Evolutionary conservation across 2,329 filamentous ascomycete genomes (phyloP).

Genomic region (Colletotrichum horii): DNA sequence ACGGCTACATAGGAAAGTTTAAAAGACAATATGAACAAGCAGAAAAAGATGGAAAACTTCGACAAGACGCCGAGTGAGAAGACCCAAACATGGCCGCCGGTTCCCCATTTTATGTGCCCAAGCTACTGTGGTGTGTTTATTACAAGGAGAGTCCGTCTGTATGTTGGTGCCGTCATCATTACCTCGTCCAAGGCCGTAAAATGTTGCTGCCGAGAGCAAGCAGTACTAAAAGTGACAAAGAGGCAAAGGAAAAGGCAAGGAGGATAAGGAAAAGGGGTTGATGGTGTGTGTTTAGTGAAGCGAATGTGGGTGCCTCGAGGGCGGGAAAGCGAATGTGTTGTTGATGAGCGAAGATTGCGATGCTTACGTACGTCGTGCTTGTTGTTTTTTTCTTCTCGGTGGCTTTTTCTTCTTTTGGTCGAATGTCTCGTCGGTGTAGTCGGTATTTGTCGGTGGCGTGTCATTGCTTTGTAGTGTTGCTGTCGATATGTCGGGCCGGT

Average conservation of each 20-base stretch:
- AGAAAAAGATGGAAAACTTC: neutral
- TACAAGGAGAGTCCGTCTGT: neutral
- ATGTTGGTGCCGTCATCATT: constrained; percentile 14
- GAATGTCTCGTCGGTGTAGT: neutral
- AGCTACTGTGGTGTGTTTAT: neutral
- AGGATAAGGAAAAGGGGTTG: neutral
- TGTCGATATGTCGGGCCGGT: neutral
- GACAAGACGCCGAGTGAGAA: neutral
- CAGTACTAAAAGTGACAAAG: neutral
- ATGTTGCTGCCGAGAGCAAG: neutral
- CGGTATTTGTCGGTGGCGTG: neutral
- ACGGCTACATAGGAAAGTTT: neutral
- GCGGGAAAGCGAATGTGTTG: neutral
- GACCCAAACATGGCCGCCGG: neutral
- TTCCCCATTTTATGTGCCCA: neutral
- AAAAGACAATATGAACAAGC: neutral
- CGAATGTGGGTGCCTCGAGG: constrained; percentile 5
- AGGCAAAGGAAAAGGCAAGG: neutral
- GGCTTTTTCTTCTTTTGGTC: neutral
- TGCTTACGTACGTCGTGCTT: neutral
- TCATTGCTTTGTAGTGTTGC: neutral
- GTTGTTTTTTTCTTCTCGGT: neutral
- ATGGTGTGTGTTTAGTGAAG: neutral
- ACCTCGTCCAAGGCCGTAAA: constrained; percentile 15
- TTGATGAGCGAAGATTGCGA: neutral